A percentile compares a stretch with the other conserved stretches of the same genome.
Conservation (phyloP, 306 rosid genomes). For the Lathyrus tuberosus region DNA sequence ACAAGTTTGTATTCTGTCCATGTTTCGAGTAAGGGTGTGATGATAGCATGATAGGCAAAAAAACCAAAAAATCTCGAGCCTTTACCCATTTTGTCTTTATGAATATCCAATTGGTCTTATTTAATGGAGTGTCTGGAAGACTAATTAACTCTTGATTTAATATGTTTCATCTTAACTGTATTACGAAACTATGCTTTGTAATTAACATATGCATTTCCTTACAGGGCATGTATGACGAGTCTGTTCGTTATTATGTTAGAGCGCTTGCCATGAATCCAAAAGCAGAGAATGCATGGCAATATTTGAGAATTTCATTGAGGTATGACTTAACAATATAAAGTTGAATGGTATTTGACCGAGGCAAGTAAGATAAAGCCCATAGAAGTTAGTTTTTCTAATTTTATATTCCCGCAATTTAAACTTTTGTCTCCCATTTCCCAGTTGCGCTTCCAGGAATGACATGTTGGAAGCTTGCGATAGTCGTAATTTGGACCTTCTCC, state of each 20-base stretch:
- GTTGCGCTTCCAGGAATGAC: conserved; percentile 96
- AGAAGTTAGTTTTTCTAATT: neutral
- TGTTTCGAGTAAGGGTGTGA: neutral
- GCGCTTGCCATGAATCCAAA: conserved; percentile 98
- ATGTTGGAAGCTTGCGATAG: conserved; percentile 93
- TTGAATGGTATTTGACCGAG: neutral
- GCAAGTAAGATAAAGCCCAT: conserved; percentile 2
- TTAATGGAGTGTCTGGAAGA: no score
- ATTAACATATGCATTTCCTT: conserved; percentile 17
- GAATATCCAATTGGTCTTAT: neutral
- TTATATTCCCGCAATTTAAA: conserved; percentile 1
- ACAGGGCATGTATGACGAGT: conserved; percentile 91
- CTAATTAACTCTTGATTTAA: conserved; percentile 4
- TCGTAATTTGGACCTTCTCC: conserved; percentile 89
- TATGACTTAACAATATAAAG: conserved; percentile 36
- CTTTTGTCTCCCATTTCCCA: conserved; percentile 46
- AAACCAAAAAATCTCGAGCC: neutral
- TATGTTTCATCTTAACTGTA: conserved; percentile 3
- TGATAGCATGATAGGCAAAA: neutral
- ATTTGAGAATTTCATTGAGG: conserved; percentile 95
- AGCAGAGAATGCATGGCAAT: conserved; percentile 98
- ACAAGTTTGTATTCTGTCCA: neutral
- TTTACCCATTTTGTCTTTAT: neutral
- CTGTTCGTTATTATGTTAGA: conserved; percentile 88
- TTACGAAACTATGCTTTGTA: conserved; percentile 15